Percentiles rank a stretch among this genome's conserved stretches.
Conservation (phyloP, 768 basidiomycete genomes). For the Lactifluus pinguis region DNA sequence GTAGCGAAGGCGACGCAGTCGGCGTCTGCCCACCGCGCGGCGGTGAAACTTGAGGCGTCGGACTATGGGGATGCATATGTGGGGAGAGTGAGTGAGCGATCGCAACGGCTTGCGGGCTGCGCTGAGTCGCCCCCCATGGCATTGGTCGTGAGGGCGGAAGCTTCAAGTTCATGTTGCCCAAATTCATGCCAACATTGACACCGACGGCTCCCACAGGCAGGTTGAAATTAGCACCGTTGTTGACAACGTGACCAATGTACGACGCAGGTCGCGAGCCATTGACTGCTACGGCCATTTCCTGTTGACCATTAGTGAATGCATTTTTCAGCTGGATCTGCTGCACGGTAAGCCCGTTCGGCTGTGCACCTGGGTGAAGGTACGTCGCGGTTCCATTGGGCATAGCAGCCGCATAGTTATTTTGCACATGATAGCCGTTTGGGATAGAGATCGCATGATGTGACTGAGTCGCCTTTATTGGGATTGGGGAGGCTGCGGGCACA, state of each 20-base stretch:
- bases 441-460: constrained; percentile 30
- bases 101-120: constrained; percentile 22
- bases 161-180: constrained; percentile 39
- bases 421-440: constrained; percentile 35
- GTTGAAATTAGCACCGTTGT: constrained; percentile 34
- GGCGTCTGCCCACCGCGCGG: constrained; percentile 25
- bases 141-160: constrained; percentile 31
- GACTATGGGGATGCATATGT: constrained; percentile 25
- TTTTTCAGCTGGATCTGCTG: constrained; percentile 58
- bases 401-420: constrained; percentile 35
- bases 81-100: constrained; percentile 25
- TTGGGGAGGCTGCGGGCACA: constrained; percentile 27
- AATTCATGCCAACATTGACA: constrained; percentile 26
- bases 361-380: constrained; percentile 27
- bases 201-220: constrained; percentile 21
- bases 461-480: constrained; percentile 42
- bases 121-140: constrained; percentile 30
- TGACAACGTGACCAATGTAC: constrained; percentile 32
- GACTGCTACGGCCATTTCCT: constrained; percentile 21
- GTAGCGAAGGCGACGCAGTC: constrained; percentile 28
- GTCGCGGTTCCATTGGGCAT: constrained; percentile 26
- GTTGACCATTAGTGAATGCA: constrained; percentile 33
- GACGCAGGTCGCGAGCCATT: constrained; percentile 24
- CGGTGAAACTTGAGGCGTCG: constrained; percentile 26
- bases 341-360: constrained; percentile 35